Conservation (phyloP, 371 early-diverging fungal species). For the Mycotypha africana region DNA sequence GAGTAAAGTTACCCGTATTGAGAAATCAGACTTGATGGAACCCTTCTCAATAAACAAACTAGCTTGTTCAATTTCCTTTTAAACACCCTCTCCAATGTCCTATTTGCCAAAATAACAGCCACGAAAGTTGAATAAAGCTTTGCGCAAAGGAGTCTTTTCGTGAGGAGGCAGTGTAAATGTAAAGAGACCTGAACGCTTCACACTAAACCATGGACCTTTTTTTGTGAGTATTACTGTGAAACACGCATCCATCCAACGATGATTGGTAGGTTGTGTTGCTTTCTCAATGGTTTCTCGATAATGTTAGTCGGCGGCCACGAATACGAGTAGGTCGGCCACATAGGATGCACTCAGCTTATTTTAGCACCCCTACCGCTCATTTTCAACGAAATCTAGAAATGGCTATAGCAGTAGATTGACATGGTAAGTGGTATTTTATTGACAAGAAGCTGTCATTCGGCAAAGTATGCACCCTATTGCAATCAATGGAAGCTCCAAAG, state of each 20-base stretch:
- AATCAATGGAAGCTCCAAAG: too few relatives aligned
- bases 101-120: conserved; percentile 37
- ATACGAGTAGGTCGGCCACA: too few relatives aligned
- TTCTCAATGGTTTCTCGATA: too few relatives aligned
- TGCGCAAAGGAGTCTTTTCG: conserved; percentile 35
- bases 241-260: conserved; percentile 42
- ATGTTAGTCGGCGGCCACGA: too few relatives aligned
- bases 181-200: conserved; percentile 31
- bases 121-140: conserved; percentile 22
- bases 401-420: too few relatives aligned
- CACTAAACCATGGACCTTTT: conserved; percentile 24
- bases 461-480: too few relatives aligned
- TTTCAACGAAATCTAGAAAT: too few relatives aligned
- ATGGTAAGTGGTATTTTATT: too few relatives aligned
- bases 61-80: conserved; percentile 25
- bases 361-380: too few relatives aligned
- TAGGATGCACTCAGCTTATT: too few relatives aligned
- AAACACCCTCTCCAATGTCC: conserved; percentile 22
- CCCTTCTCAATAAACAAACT: conserved; percentile 44
- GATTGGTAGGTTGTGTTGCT: conserved; percentile 32
- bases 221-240: conserved; percentile 24
- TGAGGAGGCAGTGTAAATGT: conserved; percentile 41
- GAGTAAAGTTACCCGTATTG: conserved; percentile 48
- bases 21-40: conserved; percentile 42
- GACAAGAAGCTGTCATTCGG: too few relatives aligned